Conservation (phyloP, 805 yeast species). For the Ogataea nonfermentans region DNA sequence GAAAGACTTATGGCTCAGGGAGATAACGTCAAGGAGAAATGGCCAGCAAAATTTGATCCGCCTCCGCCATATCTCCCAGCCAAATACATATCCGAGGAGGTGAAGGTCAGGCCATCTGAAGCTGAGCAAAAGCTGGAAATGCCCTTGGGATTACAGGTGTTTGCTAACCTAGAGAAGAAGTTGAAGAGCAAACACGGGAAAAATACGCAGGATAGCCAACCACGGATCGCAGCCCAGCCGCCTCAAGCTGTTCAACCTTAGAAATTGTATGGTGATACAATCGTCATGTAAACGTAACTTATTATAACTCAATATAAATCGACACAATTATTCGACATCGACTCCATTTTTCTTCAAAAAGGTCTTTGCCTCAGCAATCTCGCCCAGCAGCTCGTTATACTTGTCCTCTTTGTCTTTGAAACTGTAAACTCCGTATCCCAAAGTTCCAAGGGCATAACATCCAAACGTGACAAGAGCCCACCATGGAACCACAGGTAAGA, state of each 20-base stretch:
- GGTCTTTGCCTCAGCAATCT: conserved; percentile 61
- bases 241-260: conserved; percentile 1
- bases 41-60: conserved; percentile 69
- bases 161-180: conserved; percentile 77
- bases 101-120: conserved; percentile 25
- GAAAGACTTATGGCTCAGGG: conserved; percentile 36
- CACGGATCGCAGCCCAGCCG: not conserved
- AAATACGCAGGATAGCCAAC: not conserved
- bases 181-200: conserved; percentile 40
- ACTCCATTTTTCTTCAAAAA: conserved; percentile 57
- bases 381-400: conserved; percentile 56
- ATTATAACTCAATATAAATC: not conserved
- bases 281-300: too few relatives aligned
- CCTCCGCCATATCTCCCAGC: conserved; percentile 42
- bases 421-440: conserved; percentile 67
- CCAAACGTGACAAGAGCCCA: conserved; percentile 72
- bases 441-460: conserved; percentile 61
- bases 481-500: conserved; percentile 66
- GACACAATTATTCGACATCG: conserved; percentile 35
- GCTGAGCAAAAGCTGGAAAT: conserved; percentile 43
- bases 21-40: conserved; percentile 45
- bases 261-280: too few relatives aligned
- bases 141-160: conserved; percentile 74
- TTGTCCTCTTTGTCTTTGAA: conserved; percentile 71
- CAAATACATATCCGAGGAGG: conserved; percentile 43